phyloP scores from a whole-genome alignment of 1,284 basidiomycete genomes.

The Farysia itapuensis region DNA sequence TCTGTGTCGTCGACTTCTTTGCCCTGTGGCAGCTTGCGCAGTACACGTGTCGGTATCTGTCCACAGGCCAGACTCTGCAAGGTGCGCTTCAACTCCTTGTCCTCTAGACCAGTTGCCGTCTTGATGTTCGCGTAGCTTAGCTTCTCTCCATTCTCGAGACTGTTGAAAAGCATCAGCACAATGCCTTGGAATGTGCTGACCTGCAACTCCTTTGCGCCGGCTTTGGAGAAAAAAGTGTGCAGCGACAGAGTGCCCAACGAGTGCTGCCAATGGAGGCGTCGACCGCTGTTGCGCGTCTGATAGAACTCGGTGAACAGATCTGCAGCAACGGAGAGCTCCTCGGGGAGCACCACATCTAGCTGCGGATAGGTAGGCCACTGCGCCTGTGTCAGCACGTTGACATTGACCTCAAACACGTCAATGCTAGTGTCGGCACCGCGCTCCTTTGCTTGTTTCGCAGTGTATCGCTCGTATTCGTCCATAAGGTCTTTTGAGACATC shows the following conservation, averaged over 20 bases:
- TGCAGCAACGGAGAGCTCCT: conserved; percentile 22
- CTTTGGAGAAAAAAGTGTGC: conserved; percentile 58
- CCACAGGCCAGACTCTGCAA: conserved; percentile 90
- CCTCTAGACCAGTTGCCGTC: conserved; percentile 69
- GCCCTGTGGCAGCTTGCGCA: conserved; percentile 77
- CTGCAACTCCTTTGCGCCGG: conserved; percentile 79
- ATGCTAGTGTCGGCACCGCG: conserved; percentile 5
- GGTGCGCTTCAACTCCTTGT: conserved; percentile 72
- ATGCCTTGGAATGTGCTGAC: conserved; percentile 88
- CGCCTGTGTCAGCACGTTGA: conserved; percentile 65
- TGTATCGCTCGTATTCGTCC: conserved; percentile 62
- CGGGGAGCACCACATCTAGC: conserved; percentile 36
- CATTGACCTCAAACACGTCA: conserved; percentile 62
- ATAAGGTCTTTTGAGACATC: conserved; percentile 72
- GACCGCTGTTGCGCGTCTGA: conserved; percentile 47
- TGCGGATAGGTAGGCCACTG: conserved; percentile 64
- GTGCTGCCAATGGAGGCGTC: conserved; percentile 56
- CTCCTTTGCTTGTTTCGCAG: conserved; percentile 55
- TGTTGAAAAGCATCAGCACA: conserved; percentile 88
- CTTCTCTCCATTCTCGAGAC: conserved; percentile 60
- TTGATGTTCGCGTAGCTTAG: conserved; percentile 72
- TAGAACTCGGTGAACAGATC: conserved; percentile 52
- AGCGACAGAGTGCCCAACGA: conserved; percentile 51
- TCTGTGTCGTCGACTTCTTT: conserved; percentile 79
- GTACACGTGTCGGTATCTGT: conserved; percentile 73